Percentiles rank a stretch among this genome's conserved stretches.
Evolutionary conservation across 1,139 yeast species (phyloP).

Genomic region (Geotrichum restrictum): DNA sequence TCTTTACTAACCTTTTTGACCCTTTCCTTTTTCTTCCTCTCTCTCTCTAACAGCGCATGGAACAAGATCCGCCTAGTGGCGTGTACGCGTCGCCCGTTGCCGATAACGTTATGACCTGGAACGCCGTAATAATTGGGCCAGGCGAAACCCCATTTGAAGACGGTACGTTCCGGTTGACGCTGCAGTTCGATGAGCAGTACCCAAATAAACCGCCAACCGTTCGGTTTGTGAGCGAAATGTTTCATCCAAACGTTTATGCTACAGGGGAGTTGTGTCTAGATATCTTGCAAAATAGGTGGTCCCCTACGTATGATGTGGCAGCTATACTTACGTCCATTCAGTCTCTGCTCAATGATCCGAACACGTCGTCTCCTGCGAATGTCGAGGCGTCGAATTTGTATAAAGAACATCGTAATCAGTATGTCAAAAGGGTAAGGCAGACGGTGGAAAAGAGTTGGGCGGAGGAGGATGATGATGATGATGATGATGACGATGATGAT

Average conservation of each 20-base stretch:
- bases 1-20: constrained; percentile 9
- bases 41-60: constrained; percentile 63
- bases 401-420: constrained; percentile 91
- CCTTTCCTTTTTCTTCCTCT: constrained; percentile 1
- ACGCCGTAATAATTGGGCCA: constrained; percentile 97
- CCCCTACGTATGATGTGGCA: constrained; percentile 98
- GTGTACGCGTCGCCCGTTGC: constrained; percentile 96
- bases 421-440: constrained; percentile 83
- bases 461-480: constrained; percentile 23
- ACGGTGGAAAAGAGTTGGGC: constrained; percentile 66
- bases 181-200: constrained; percentile 94
- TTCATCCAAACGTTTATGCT: constrained; percentile 96
- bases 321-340: constrained; percentile 81
- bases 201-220: constrained; percentile 97
- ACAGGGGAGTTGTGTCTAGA: constrained; percentile 94
- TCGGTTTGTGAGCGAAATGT: constrained; percentile 87
- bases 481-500: constrained; percentile 20
- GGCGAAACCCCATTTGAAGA: constrained; percentile 97
- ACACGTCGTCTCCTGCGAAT: constrained; percentile 94
- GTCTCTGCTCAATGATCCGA: constrained; percentile 89
- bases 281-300: constrained; percentile 94
- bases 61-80: constrained; percentile 97
- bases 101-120: constrained; percentile 96
- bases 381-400: constrained; percentile 96
- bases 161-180: constrained; percentile 83